Percentiles rank a stretch among this genome's conserved stretches.
Conservation (phyloP, 352 stramenopile genomes). For the Albugo candida region DNA sequence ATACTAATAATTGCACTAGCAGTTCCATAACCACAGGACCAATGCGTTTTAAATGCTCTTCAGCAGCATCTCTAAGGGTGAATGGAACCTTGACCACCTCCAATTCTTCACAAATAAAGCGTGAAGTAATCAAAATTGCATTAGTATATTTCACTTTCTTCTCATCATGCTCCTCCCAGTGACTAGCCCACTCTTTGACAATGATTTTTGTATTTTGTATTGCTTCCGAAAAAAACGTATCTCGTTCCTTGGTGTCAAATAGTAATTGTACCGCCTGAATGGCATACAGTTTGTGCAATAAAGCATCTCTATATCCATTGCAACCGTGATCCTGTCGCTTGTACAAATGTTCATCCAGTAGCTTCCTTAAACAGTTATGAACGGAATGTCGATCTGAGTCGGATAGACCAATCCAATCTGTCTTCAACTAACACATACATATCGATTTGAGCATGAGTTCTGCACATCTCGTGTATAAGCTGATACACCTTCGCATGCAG, state of each 20-base stretch:
- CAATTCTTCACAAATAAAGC: constrained; percentile 48
- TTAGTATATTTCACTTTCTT: constrained; percentile 22
- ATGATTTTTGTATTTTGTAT: too few species aligned
- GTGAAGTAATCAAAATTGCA: constrained; percentile 32
- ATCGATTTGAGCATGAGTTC: background rate
- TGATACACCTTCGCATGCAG: constrained; percentile 31
- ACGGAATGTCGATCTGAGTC: background rate
- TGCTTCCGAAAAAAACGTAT: too few species aligned
- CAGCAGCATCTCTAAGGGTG: constrained; percentile 37
- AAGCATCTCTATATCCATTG: constrained; percentile 28
- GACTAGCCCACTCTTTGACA: constrained; percentile 10
- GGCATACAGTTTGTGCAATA: constrained; percentile 36
- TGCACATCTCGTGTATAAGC: background rate
- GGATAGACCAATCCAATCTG: background rate
- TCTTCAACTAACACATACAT: background rate
- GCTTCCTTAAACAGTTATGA: background rate
- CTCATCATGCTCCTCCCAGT: constrained; percentile 30
- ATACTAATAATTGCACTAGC: constrained; percentile 22
- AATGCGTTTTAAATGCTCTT: constrained; percentile 22
- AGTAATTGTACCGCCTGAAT: constrained; percentile 3
- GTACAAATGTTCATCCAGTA: background rate
- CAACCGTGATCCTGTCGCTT: constrained; percentile 15
- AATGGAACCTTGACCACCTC: constrained; percentile 38
- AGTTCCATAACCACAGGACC: constrained; percentile 23
- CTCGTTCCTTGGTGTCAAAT: too few species aligned